These are phyloP conservation scores for Xerocomus brunneocitrinus DNA, from an alignment of 768 basidiomycete genomes.

Conservation along the genomic window DNA sequence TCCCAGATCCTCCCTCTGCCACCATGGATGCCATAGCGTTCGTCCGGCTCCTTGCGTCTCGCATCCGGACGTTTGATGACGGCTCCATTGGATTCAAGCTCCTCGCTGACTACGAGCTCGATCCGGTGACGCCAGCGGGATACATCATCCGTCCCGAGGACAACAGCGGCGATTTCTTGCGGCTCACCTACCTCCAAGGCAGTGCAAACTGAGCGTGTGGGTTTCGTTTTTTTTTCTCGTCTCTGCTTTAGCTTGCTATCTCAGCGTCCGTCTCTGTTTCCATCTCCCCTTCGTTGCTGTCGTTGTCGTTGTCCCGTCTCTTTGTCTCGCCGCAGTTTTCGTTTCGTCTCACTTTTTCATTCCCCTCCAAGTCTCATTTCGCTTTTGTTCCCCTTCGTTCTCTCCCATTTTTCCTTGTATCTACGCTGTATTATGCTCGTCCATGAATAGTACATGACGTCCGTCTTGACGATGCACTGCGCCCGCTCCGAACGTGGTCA, in stretches of 20 bases:
- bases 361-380: no score
- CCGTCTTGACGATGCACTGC: background rate
- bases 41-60: background rate
- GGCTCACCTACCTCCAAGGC: background rate
- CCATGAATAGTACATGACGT: no score
- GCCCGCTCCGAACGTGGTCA: background rate
- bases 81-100: background rate
- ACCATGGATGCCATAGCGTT: constrained; percentile 1
- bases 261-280: background rate
- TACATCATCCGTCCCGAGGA: background rate
- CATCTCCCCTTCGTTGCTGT: background rate
- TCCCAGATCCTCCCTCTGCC: background rate
- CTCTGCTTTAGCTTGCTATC: background rate
- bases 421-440: no score
- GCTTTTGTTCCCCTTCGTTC: no score
- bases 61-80: background rate
- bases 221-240: background rate
- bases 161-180: background rate
- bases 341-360: no score
- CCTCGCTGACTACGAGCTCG: background rate
- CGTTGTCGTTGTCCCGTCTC: background rate
- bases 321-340: no score
- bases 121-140: background rate
- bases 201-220: background rate
- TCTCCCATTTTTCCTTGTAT: no score